Percentiles rank a stretch among this genome's conserved stretches.
Conservation (phyloP, 805 yeast species). For the Cyberlindnera mycetangii region DNA sequence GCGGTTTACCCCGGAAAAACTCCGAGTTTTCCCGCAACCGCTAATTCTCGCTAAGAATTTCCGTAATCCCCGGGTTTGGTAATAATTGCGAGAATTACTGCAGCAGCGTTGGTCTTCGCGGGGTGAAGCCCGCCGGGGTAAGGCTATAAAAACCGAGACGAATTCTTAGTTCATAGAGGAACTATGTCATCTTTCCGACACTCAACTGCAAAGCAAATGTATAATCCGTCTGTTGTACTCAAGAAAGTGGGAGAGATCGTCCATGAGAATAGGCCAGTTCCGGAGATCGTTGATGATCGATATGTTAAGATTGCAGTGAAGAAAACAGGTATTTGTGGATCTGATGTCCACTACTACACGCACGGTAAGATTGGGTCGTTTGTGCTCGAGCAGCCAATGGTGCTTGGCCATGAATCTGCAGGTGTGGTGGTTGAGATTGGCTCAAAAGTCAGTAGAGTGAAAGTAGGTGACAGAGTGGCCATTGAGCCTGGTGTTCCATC, state of each 20-base stretch:
- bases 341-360: conserved; percentile 79
- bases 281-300: conserved; percentile 56
- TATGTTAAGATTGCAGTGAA: conserved; percentile 73
- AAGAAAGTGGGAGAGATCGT: conserved; percentile 59
- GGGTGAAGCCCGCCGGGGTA: not conserved
- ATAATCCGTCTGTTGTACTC: conserved; percentile 30
- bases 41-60: no score
- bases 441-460: conserved; percentile 53
- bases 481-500: conserved; percentile 90
- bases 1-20: no score
- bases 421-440: conserved; percentile 78
- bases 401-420: conserved; percentile 83
- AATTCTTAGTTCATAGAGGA: not conserved
- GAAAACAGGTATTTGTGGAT: conserved; percentile 86
- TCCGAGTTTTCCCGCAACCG: no score
- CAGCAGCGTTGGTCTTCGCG: not conserved
- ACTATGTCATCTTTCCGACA: not conserved
- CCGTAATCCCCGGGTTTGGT: not conserved
- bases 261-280: conserved; percentile 67
- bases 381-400: conserved; percentile 74
- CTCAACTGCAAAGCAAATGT: no score
- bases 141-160: not conserved
- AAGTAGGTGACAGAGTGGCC: conserved; percentile 84
- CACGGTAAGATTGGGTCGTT: conserved; percentile 80
- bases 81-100: conserved; percentile 6